Base-by-base conservation (phyloP, 2,329 filamentous ascomycete species). In the Tolypocladium album region DNA sequence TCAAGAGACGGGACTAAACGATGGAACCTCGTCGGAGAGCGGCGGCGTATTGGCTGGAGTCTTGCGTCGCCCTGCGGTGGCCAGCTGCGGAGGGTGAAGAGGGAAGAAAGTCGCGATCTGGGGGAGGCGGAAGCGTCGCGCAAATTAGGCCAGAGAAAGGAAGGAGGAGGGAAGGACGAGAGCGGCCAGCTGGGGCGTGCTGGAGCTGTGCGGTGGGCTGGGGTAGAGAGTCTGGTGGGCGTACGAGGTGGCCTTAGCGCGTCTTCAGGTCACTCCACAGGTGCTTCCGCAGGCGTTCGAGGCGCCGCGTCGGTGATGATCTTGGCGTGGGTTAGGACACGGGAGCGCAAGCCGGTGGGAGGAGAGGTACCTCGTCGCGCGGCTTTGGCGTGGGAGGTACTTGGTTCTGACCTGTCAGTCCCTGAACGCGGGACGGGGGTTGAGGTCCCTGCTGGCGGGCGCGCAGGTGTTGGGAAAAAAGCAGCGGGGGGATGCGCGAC, bases 51-150 rank as follows among this genome's bases (percentile, higher is more conserved):
- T 20, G 56, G 56, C 59, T 60, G 45, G 56, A 58, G 59, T 56
- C 58, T n/a, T 56, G 52, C 42, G 43, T 56, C 45, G 57, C 61
- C 61, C 57, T 59, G 61, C 59, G 20, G 38, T 55, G 61, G 50
- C 60, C 59, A 59, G 61, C 53, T 62, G 61, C 57, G 58, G 47
- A 62, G 57, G 40, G 24, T 40, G 39, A 27, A 56, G 56, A 27
- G 39, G 53, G 59, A 56, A 60, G 50, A 58, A 57, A 62, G 52
- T 52, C 61, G 42, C 53, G 56, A 59, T 55, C 56, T 59, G 57
- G 58, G 59, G 57, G 59, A 27, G 43, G 61, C 31, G 27, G 57
- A 50, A 36, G 47, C n/a, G 58, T 42, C 58, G 58, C 58, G 58
- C 52, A 59, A 59, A 59, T 60, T 45, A 57, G 42, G 31, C 56